Conservation (phyloP, 2,329 filamentous ascomycete species). For the Arachnomyces sp. region DNA sequence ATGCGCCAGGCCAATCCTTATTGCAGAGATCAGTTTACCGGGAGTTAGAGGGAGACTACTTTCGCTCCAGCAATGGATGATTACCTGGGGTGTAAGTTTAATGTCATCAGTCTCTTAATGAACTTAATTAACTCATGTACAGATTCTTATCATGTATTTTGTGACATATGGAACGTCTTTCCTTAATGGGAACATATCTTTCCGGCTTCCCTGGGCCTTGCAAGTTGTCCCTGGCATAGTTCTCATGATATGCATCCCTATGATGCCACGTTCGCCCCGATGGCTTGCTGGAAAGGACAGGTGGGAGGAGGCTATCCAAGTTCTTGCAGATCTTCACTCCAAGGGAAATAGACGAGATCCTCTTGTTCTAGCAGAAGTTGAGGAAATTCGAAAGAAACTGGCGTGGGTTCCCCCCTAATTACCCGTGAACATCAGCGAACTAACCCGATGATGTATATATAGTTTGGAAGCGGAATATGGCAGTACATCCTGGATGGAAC, state of each 20-base stretch:
- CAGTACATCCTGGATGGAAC: conserved; percentile 41
- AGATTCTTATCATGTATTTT: conserved; percentile 45
- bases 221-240: conserved; percentile 39
- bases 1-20: conserved; percentile 10
- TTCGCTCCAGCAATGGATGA: conserved; percentile 60
- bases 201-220: conserved; percentile 40
- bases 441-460: too few species aligned
- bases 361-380: conserved; percentile 52
- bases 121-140: conserved; percentile 38
- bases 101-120: conserved; percentile 53
- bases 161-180: conserved; percentile 41
- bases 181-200: conserved; percentile 33
- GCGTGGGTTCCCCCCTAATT: conserved; percentile 7
- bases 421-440: conserved; percentile 37
- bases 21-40: conserved; percentile 14
- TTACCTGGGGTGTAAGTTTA: conserved; percentile 57
- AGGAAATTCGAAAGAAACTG: conserved; percentile 36
- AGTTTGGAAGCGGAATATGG: conserved; percentile 49
- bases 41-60: conserved; percentile 33
- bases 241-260: conserved; percentile 42
- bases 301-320: conserved; percentile 53
- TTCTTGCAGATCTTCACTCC: conserved; percentile 52
- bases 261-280: conserved; percentile 52
- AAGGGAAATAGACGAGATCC: conserved; percentile 29
- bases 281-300: conserved; percentile 58